Conservation (phyloP, 2,329 filamentous ascomycete species). For the Xylariaceae sp. region DNA sequence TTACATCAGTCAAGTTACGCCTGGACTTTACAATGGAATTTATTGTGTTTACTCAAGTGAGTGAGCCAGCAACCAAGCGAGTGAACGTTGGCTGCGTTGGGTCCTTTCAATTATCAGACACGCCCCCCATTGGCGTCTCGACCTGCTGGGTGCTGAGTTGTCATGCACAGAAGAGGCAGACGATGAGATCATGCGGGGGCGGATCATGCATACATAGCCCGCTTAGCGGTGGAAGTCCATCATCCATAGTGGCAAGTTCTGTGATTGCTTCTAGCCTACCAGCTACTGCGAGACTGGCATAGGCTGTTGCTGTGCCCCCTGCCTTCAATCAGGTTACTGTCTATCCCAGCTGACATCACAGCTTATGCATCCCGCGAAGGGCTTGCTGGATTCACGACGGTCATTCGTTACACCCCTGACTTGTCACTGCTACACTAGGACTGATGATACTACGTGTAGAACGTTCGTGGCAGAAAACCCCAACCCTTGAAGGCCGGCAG, state of each 20-base stretch:
- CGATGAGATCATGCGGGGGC: slow-evolving; percentile 27
- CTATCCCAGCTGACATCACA: slow-evolving; percentile 25
- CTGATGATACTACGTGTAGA: slow-evolving; percentile 4
- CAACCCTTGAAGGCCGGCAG: background rate
- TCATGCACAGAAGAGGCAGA: slow-evolving; percentile 8
- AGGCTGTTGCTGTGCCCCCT: slow-evolving; percentile 16
- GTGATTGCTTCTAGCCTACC: background rate
- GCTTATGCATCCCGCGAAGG: slow-evolving; percentile 16
- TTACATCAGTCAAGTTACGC: background rate
- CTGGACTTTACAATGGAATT: background rate
- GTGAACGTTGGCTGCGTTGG: background rate
- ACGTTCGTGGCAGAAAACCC: slow-evolving; percentile 3
- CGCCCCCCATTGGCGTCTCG: too few relatives aligned
- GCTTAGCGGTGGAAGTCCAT: background rate
- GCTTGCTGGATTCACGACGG: slow-evolving; percentile 14
- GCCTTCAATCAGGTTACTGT: slow-evolving; percentile 13
- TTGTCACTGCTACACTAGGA: slow-evolving; percentile 8
- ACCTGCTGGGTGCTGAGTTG: slow-evolving; percentile 5
- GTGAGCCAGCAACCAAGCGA: background rate
- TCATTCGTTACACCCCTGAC: slow-evolving; percentile 26
- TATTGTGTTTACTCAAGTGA: background rate
- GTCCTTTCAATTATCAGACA: too few relatives aligned
- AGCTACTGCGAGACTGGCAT: slow-evolving; percentile 7
- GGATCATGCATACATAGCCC: slow-evolving; percentile 22
- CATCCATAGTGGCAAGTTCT: slow-evolving; percentile 16